Percentiles rank a stretch among this genome's conserved stretches.
phyloP scores from a whole-genome alignment of 352 stramenopile species.

The Phytophthora capsici region DNA sequence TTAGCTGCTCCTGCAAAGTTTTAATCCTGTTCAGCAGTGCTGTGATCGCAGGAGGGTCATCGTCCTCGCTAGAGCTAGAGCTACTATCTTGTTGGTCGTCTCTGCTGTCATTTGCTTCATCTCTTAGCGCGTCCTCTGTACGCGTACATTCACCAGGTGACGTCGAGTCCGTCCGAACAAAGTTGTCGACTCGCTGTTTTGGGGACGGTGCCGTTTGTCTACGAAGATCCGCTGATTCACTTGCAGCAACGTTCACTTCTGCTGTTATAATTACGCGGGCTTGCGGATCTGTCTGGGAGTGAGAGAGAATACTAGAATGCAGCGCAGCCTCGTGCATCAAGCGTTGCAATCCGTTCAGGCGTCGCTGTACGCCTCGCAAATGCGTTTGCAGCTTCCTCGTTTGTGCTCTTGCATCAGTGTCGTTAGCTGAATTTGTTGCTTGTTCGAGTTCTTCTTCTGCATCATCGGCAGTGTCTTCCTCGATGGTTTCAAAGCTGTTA shows the following conservation, averaged over 20 bases:
- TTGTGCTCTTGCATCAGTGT: background rate
- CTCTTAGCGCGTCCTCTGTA: slow-evolving; percentile 1
- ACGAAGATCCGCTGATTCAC: background rate
- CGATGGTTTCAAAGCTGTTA: slow-evolving; percentile 25
- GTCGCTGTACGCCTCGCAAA: slow-evolving; percentile 30
- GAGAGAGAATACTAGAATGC: background rate
- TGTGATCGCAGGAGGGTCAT: background rate
- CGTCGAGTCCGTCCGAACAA: background rate
- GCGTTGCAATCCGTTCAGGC: slow-evolving; percentile 25
- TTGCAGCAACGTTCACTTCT: background rate
- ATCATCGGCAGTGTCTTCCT: slow-evolving; percentile 11
- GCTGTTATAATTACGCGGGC: background rate
- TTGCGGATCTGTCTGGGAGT: background rate
- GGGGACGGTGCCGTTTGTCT: background rate
- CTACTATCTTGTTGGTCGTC: background rate
- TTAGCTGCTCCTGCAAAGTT: slow-evolving; percentile 22
- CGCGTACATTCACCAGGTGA: background rate
- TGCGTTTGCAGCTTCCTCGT: slow-evolving; percentile 23
- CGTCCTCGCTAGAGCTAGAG: background rate
- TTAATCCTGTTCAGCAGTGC: slow-evolving; percentile 27
- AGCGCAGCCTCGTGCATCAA: slow-evolving; percentile 21
- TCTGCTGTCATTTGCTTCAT: slow-evolving; percentile 13
- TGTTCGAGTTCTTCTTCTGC: background rate
- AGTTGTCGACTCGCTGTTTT: background rate
- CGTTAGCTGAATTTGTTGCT: background rate